Evolutionary conservation across 2,329 filamentous ascomycete species (phyloP), one percentile per base, ranked within the genome.

Genomic region (Pseudovirgaria hyperparasitica): DNA sequence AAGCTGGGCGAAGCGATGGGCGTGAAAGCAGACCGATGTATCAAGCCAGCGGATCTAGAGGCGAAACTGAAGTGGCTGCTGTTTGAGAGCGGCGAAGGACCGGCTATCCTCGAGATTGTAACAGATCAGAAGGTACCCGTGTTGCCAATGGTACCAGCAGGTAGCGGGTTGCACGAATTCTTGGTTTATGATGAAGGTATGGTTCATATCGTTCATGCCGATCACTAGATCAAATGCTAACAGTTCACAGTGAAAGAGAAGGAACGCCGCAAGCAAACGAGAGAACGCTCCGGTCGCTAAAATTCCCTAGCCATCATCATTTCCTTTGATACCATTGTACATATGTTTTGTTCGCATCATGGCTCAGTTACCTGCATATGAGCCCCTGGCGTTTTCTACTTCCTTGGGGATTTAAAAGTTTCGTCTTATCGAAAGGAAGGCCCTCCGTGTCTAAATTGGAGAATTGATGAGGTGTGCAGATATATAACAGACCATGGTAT

Each of bases 81-180:
- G 42, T 70, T 85, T 26, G 47, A 43, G 12, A 52, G 48, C 45
- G 74, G 72, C 5, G 81, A 94, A 16, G 90, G 87, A n/a, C 90
- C 90, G 12, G 86, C 86, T 21, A 68, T 96, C 37, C 66, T 98
- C 33, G 87, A 96, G 61, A 79, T 98, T 28, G 68, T 93, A 27
- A 90, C 82, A 4, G 90, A 96, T 55, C 70, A 72, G 51, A 77
- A 90, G 70, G 78, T 90, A 15, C 87, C 87, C 24, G 87, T 98
- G n/a, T 62, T 96, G 46, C 90, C 90, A 19, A 96, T 96, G 90
- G 90, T 98, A 24, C 87, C 87, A 4, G 77, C 73, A 20, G 90
- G 90, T 19, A 77, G 71, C 35, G 87, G 69, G 33, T 66, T 98
- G 45, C 84, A 96, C 52, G 90, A 96, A 57, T 94, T 96, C 60